Base-by-base conservation (phyloP, 2,329 filamentous ascomycete genomes). In the Pseudocercospora fijiensis region DNA sequence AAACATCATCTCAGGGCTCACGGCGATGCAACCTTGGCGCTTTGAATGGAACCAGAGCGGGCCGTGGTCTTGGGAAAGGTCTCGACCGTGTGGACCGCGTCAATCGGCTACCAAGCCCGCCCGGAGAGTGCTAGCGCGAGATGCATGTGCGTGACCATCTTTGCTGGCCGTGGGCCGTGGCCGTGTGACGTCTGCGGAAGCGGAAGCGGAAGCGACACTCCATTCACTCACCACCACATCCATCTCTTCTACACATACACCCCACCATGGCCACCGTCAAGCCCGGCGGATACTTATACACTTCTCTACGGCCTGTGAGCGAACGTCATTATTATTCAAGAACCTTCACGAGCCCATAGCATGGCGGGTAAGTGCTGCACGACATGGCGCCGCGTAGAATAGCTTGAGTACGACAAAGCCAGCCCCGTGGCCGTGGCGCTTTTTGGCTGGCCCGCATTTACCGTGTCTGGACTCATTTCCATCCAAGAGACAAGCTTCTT, bases 401-500 rank as follows among this genome's bases (percentile, higher is more conserved):
- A n/a, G n/a, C n/a, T n/a, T n/a, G n/a, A n/a, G n/a, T n/a, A 52
- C 49, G 20, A 52, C 24, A 22, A 28, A 22, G 27, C 49, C 49
- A 52, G 49, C 49, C n/a, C n/a, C n/a, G n/a, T n/a, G n/a, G n/a
- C 49, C 49, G 49, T 52, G 49, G 49, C 49, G 49, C 49, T 52
- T 52, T 52, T 51, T 7, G 18, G 10, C 10, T 20, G 18, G 16
- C 6, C 49, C 49, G 49, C 26, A 28, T 53, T 28, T 18, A 16
- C 49, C 49, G 49, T 30, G 49, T 9, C 49, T 30, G 26, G 49
- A 53, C 26, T 33, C 10, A 11, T 13, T 1, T 37, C 13, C 9
- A 37, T n/a, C n/a, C 33, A 16, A 37, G 33, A 37, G 4, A n/a
- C 11, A n/a, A n/a, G 33, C 2, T 16, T 6, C n/a, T 16, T 37